These are phyloP conservation scores for Acanthamoeba comandoni DNA, from an alignment of 208 protist species.

Conservation along the genomic window DNA sequence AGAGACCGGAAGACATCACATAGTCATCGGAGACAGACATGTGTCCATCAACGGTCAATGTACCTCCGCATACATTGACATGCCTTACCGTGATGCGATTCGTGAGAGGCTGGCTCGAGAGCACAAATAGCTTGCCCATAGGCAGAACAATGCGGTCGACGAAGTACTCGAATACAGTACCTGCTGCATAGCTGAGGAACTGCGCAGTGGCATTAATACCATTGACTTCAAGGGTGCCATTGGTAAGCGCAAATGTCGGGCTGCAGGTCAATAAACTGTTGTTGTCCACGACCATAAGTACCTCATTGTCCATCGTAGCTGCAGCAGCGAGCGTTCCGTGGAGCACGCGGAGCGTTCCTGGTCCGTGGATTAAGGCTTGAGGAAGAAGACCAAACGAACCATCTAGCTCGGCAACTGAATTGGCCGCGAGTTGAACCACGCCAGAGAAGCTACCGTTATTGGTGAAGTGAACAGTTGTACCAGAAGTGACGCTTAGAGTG, in stretches of 20 bases:
- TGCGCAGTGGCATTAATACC: background rate
- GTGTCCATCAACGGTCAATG: background rate
- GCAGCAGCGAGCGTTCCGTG: constrained; percentile 46
- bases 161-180: too few species aligned
- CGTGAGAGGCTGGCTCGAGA: too few species aligned
- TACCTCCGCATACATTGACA: too few species aligned
- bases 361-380: background rate
- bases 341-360: constrained; percentile 29
- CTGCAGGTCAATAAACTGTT: too few species aligned
- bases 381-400: constrained; percentile 15
- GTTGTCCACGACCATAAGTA: constrained; percentile 19
- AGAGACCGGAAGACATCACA: background rate
- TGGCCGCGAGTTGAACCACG: background rate
- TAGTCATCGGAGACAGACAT: constrained; percentile 29
- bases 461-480: constrained; percentile 28
- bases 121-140: too few species aligned
- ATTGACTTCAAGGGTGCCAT: constrained; percentile 24
- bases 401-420: background rate
- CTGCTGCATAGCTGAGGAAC: too few species aligned
- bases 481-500: too few species aligned
- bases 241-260: constrained; percentile 53
- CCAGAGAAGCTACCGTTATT: constrained; percentile 64
- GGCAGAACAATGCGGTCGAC: too few species aligned
- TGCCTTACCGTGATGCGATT: too few species aligned
- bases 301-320: background rate